These are phyloP conservation scores for Hyaloscypha hepaticicola DNA, from an alignment of 495 filamentous ascomycete genomes.

Conservation along the genomic window DNA sequence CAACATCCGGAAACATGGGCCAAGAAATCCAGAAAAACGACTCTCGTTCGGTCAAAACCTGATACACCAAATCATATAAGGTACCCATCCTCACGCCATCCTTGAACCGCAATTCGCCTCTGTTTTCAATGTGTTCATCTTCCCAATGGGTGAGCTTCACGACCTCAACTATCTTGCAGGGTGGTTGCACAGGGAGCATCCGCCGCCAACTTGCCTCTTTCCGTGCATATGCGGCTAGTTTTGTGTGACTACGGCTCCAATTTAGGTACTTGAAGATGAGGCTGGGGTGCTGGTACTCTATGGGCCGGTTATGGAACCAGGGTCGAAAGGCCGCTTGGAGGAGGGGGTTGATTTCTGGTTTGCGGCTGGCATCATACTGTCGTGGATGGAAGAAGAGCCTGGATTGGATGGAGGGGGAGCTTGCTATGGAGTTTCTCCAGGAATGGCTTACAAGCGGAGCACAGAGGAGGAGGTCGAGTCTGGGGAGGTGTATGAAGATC, in stretches of 20 bases:
- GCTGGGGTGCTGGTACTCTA: background rate
- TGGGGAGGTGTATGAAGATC: too few relatives aligned
- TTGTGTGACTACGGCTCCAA: background rate
- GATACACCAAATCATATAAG: conserved; percentile 10
- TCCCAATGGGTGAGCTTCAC: background rate
- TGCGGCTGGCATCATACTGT: too few relatives aligned
- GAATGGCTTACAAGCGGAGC: too few relatives aligned
- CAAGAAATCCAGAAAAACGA: background rate
- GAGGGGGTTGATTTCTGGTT: too few relatives aligned
- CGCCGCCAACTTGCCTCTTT: conserved; percentile 20
- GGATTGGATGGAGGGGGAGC: too few relatives aligned
- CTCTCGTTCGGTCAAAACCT: background rate
- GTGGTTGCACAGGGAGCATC: conserved; percentile 19
- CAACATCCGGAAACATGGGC: too few relatives aligned
- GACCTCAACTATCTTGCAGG: conserved; percentile 1
- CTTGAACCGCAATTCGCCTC: background rate
- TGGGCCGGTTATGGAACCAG: background rate
- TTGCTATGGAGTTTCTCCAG: too few relatives aligned
- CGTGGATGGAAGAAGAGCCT: too few relatives aligned
- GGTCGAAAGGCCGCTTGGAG: too few relatives aligned
- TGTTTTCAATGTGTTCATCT: background rate
- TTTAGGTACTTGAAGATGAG: background rate
- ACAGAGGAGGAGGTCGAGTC: too few relatives aligned
- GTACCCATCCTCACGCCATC: conserved; percentile 7
- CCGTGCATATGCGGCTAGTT: conserved; percentile 1